phyloP scores from a whole-genome alignment of 768 basidiomycete genomes.

The Tulasnella sp. region DNA sequence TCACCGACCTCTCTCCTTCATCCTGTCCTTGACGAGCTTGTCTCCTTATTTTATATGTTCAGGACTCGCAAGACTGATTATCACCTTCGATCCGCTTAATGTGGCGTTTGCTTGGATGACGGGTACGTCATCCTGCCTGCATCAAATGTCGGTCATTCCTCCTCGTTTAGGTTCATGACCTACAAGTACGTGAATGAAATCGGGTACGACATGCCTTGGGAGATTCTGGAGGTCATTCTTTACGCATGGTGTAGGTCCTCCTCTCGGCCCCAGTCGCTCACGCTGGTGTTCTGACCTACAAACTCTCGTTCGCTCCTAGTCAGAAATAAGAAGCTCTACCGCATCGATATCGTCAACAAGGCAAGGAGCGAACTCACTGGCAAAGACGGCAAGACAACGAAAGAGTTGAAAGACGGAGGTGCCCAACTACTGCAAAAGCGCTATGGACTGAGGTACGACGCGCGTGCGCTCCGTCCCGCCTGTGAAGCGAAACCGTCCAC shows the following conservation, averaged over 20 bases:
- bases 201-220: neutral
- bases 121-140: neutral
- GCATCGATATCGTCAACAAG: neutral
- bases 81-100: neutral
- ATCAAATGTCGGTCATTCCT: neutral
- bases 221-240: neutral
- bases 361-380: neutral
- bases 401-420: neutral
- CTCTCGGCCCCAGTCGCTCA: neutral
- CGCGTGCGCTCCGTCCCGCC: neutral
- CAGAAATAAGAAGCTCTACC: neutral
- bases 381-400: neutral
- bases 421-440: neutral
- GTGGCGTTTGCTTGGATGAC: conserved; percentile 2
- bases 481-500: neutral
- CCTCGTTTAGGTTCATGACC: neutral
- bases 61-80: neutral
- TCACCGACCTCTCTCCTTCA: neutral
- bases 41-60: neutral
- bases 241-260: neutral
- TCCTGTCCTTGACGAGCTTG: neutral
- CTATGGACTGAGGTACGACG: neutral
- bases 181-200: neutral
- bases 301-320: neutral
- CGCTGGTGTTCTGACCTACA: neutral